Evolutionary conservation across 495 filamentous ascomycete genomes (phyloP).

Genomic region (Talaromyces stipitatus): DNA sequence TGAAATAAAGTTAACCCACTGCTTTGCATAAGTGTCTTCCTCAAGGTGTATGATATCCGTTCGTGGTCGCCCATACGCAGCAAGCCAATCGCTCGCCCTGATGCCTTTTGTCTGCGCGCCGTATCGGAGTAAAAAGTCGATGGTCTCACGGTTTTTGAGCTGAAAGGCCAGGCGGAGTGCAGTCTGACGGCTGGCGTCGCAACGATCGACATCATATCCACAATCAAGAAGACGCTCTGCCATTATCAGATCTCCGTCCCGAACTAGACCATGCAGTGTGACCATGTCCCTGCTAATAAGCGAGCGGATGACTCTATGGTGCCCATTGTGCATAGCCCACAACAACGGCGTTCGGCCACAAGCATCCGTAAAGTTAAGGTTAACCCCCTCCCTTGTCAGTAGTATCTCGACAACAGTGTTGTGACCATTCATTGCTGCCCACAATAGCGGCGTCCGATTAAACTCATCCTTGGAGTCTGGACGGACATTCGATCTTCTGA

Average conservation of each 20-base stretch:
- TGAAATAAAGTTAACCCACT: background rate
- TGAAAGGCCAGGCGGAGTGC: background rate
- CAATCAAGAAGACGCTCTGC: background rate
- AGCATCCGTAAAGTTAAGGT: slow-evolving; percentile 1
- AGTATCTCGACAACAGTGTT: slow-evolving; percentile 6
- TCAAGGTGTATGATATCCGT: slow-evolving; percentile 1
- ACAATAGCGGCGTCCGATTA: slow-evolving; percentile 11
- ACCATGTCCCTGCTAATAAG: slow-evolving; percentile 6
- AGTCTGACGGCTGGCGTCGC: background rate
- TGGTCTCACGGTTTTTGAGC: background rate
- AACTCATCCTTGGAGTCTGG: slow-evolving; percentile 9
- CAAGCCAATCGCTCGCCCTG: slow-evolving; percentile 1
- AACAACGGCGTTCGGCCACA: slow-evolving; percentile 15
- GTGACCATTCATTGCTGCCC: slow-evolving; percentile 9
- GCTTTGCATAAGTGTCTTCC: background rate
- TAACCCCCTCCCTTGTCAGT: slow-evolving; percentile 5
- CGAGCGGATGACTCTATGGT: slow-evolving; percentile 7
- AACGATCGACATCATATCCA: background rate
- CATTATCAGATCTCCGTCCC: background rate
- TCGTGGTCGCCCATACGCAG: background rate
- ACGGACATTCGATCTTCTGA: slow-evolving; percentile 8
- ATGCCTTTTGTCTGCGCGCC: background rate
- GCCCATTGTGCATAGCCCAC: slow-evolving; percentile 11
- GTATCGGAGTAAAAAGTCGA: background rate
- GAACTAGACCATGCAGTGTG: background rate